Base-by-base conservation (phyloP, 345 rosid genomes). In the Pugionium cornutum region DNA sequence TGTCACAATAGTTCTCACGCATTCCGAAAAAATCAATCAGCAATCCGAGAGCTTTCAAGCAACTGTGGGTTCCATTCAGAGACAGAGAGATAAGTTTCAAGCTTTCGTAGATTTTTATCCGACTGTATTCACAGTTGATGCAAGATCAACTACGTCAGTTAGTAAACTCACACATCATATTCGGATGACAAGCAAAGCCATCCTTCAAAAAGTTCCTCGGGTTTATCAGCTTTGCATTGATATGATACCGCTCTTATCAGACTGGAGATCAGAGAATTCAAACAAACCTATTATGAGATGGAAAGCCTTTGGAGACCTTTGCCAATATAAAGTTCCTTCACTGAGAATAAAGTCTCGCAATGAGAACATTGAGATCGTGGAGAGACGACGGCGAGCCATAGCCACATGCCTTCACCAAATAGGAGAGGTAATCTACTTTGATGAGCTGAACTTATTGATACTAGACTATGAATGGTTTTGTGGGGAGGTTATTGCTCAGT, bases 171-270 rank as follows among this genome's bases (percentile, higher is more conserved):
- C 88, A 4, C 83, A 83, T 66, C 97, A 94, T 72, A 69, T 94
- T 64, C 66, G 82, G 62, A 85, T 77, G 76, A 85, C 84, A 33
- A 83, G 89, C 80, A 90, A 80, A 76, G 83, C 92, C 30, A 72
- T 86, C 45, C 96, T 88, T 36, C 82, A 86, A 67, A 80, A 89
- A 77, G 95, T 88, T n/a, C 96, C 97, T 33, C 80, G 86, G 53
- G 87, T 90, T 75, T 90, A 90, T 80, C 92, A 88, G 80, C 90
- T 88, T 28, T 94, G 95, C 85, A 83, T 83, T 62, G 99, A 94
- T 67, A 67, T 88, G 58, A 66, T 77, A 65, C 90, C 79, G 43
- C 76, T 85, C 79, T 74, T 94, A 69, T 85, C 90, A 41, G 97
- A 86, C 41, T 94, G 96, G 99, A 88, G 95, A 75, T 72, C 80